Percentiles rank a stretch among this genome's conserved stretches.
Evolutionary conservation across 768 basidiomycete genomes (phyloP).

Genomic region (Pisolithus tinctorius): DNA sequence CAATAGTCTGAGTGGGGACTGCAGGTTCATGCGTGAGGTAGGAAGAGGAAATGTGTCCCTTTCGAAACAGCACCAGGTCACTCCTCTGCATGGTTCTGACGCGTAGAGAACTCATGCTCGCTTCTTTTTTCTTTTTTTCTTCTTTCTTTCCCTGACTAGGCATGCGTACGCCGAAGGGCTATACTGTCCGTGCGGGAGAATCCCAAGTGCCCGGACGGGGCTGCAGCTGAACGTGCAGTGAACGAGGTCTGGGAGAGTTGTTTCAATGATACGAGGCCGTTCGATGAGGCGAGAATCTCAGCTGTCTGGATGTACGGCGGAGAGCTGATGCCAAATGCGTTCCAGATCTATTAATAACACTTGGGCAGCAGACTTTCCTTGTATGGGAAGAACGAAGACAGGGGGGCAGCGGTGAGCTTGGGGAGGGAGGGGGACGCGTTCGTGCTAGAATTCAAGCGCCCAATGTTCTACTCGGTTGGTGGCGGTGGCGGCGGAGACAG

Average conservation of each 20-base stretch:
- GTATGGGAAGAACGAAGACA: not conserved
- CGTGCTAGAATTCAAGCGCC: too few relatives aligned
- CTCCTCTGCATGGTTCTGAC: conserved; percentile 7
- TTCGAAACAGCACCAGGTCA: conserved; percentile 91
- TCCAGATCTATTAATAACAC: conserved; percentile 26
- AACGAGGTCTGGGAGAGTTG: conserved; percentile 98
- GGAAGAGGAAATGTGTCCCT: conserved; percentile 70
- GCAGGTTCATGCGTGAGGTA: conserved; percentile 78
- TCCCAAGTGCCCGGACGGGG: conserved; percentile 68
- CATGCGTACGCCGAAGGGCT: conserved; percentile 86
- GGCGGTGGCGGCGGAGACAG: too few relatives aligned
- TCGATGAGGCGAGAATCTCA: conserved; percentile 71
- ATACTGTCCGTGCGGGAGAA: conserved; percentile 76
- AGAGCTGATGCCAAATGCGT: not conserved
- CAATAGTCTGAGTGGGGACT: conserved; percentile 91
- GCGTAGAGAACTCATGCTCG: not conserved
- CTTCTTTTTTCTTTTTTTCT: not conserved
- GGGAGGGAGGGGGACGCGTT: not conserved
- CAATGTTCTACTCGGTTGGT: too few relatives aligned
- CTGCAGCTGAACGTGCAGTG: conserved; percentile 79
- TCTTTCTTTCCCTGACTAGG: conserved; percentile 36
- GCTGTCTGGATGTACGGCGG: not conserved
- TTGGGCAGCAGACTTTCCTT: conserved; percentile 5
- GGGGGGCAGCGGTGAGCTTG: not conserved
- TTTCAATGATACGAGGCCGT: conserved; percentile 90